Base-by-base conservation (phyloP, 2,329 filamentous ascomycete species). In the Lachnellula cervina region DNA sequence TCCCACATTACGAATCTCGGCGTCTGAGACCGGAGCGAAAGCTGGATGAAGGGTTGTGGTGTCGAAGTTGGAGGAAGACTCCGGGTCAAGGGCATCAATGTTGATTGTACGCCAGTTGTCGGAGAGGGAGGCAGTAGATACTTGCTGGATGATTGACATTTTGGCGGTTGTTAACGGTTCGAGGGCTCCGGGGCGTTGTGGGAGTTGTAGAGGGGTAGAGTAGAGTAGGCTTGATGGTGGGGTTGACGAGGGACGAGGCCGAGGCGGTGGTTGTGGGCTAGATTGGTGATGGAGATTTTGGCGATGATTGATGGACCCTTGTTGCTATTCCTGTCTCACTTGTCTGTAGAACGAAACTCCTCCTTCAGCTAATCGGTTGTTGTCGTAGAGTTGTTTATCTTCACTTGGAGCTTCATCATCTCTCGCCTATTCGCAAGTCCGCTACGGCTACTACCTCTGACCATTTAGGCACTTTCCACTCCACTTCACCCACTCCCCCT, bases 31-130 rank as follows among this genome's bases (percentile, higher is more conserved):
- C 64, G 92, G 86, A 63, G 88, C 80, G 58, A 84, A 84, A 44
- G 88, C 81, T 37, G 92, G 90, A 63, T 88, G 86, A 66, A 97
- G 84, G 17, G 90, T 90, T 57, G 87, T 82, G 61, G 89, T 84
- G 74, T 95, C 89, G 77, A 97, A 97, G 82, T 97, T 97, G 74
- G 84, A 77, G 63, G 89, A 83, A 66, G 90, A 94, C 74, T 97
- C 92, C 57, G 92, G 90, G 72, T 94, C 89, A 67, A 96, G 82
- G 65, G 87, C 86, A 72, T 97, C 92, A 73, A 97, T 88, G 80
- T 97, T 90, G 80, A 97, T 94, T 64, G 90, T 96, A 73, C 92
- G 89, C 83, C 83, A 87, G 69, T 81, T 80, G 64, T 87, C 83
- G 72, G 76, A 76, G 54, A 87, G 77, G 64, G 82, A 77, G 54